A percentile compares a stretch with the other conserved stretches of the same genome.
Evolutionary conservation across 768 basidiomycete genomes (phyloP).

Genomic region (Phylloporus scabripes): DNA sequence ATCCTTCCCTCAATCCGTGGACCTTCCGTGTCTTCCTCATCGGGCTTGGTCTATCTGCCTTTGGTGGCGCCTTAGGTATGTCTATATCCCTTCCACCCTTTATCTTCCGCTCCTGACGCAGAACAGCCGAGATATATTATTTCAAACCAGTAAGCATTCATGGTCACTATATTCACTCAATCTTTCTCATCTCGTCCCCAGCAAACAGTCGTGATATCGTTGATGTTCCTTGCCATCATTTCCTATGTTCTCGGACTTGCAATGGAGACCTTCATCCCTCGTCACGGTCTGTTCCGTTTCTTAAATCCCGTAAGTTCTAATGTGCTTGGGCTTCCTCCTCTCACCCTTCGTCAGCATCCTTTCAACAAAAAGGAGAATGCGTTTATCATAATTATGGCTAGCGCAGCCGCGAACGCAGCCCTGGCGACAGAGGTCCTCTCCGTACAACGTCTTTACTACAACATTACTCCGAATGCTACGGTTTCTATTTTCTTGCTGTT

Average conservation of each 20-base stretch:
- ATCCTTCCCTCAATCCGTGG: slow-evolving; percentile 26
- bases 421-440: slow-evolving; percentile 51
- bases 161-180: background rate
- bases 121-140: slow-evolving; percentile 52
- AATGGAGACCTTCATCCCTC: slow-evolving; percentile 44
- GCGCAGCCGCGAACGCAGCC: slow-evolving; percentile 49
- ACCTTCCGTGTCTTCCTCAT: slow-evolving; percentile 47
- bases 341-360: slow-evolving; percentile 36
- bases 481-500: slow-evolving; percentile 41
- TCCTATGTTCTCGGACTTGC: slow-evolving; percentile 45
- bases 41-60: slow-evolving; percentile 47
- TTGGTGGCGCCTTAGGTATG: slow-evolving; percentile 48
- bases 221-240: slow-evolving; percentile 50
- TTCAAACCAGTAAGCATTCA: slow-evolving; percentile 45
- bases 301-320: slow-evolving; percentile 45
- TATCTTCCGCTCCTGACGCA: background rate
- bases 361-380: slow-evolving; percentile 60
- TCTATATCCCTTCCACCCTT: background rate
- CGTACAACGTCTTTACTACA: slow-evolving; percentile 49
- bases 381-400: slow-evolving; percentile 53
- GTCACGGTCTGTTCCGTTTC: slow-evolving; percentile 39
- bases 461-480: slow-evolving; percentile 43
- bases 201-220: slow-evolving; percentile 49
- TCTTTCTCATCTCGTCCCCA: slow-evolving; percentile 13
- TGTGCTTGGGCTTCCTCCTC: background rate